Base-by-base conservation (phyloP, 2,329 filamentous ascomycete species). In the Alternaria sp. region DNA sequence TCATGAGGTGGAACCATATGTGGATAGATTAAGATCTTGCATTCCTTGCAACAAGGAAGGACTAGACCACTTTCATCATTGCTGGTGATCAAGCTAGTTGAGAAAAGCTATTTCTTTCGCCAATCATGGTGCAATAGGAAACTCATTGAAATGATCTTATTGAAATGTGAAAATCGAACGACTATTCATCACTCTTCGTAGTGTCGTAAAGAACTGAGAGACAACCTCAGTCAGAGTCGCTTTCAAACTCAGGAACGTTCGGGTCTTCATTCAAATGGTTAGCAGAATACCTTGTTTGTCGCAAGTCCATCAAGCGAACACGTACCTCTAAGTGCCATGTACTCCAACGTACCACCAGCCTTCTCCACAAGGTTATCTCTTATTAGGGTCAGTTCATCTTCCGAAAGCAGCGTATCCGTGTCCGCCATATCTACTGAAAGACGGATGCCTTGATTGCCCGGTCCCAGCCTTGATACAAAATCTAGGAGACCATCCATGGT, bases 401-500 rank as follows among this genome's bases (percentile, higher is more conserved):
- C 75, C 6, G 76, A 65, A 16, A 84, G 70, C 32, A 76, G 61
- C 7, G 75, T 76, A 12, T 82, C 79, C 12, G 78, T 76, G 54
- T 82, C 80, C 32, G 82, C 82, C 68, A 78, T 79, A 41, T 82
- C 80, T 14, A 84, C 71, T 34, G 78, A 79, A 36, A 84, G 53
- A 2, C 76, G 72, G 14, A 84, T 73, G 16, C 80, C 80, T 43
- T 74, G 71, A 59, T 83, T 83, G 2, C 78, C 75, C 1, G 75
- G 74, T 1, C 73, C 78, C 8, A 85, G 73, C 16, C 71, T 66
- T 2, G 74, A 63, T n/a, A 83, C 73, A 55, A 83, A 83, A 7
- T 78, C 74, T 6, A 82, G 70, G 1, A 90, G 79, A 2, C 84
- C 85, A 5, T 81, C 72, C 3, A 77, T 77, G 0, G 84, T 85